Base-by-base conservation (phyloP, 805 yeast genomes). In the Candida incommunis region DNA sequence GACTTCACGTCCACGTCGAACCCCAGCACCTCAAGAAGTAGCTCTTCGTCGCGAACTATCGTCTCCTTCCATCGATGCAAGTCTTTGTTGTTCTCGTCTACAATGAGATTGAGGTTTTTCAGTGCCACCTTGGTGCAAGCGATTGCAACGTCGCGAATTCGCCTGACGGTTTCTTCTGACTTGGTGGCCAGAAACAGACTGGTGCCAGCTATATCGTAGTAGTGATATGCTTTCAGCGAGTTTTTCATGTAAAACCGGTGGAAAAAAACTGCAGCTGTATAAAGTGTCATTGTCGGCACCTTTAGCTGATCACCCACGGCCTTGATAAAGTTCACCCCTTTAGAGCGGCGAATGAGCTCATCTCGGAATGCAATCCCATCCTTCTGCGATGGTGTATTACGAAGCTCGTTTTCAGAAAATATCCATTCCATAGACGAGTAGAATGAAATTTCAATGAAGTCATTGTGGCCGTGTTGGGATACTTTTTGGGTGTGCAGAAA, bases 241-340 rank as follows among this genome's bases (percentile, higher is more conserved):
- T 61, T 57, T 23, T 74, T 58, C 68, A 70, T 67, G 53, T 73
- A 75, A 54, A 72, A 75, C 43, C 80, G 59, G 48, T 75, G 80
- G 44, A 74, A 60, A 47, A 63, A 69, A 15, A 60, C 61, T 22
- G 73, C 56, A 0, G 78, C 78, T 0, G 75, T 66, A 50, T 70
- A 61, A 0, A 71, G 63, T 18, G 75, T 71, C 27, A 68, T 64
- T 41, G 71, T 61, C 2, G 78, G 75, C 23, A 75, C 55, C 43
- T 69, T 62, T 40, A 75, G 58, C 45, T 63, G 65, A 24, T 61
- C 50, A 40, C 75, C 69, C 44, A 72, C 68, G 40, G 62, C 64
- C 9, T 68, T 66, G 37, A 75, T 59, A 51, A 70, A 74, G 22
- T 64, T 60, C 5, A 67, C 67, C 7, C 78, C 80, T 50, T 73